Evolutionary conservation across 306 rosid genomes (phyloP).

Genomic region (Glycine latifolia): DNA sequence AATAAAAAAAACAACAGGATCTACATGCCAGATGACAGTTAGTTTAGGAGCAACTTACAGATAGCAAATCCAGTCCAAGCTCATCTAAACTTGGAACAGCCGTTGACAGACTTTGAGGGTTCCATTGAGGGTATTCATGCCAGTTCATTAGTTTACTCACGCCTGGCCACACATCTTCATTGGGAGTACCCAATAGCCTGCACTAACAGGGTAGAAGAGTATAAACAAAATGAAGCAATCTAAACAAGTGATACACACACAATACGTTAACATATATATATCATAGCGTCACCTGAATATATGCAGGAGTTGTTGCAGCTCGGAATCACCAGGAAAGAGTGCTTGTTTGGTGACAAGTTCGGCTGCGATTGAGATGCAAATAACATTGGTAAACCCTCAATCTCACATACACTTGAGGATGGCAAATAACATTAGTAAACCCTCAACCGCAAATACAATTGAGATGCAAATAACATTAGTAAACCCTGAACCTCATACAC

Average conservation of each 20-base stretch:
- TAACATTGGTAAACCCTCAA: neutral
- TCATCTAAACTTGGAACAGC: slow-evolving; percentile 79
- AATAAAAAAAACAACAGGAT: neutral
- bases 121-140: slow-evolving; percentile 99
- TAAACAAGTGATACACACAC: neutral
- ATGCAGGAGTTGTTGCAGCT: slow-evolving; percentile 97
- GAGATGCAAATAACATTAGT: too few species aligned
- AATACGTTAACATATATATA: neutral
- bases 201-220: slow-evolving; percentile 11
- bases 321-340: slow-evolving; percentile 93
- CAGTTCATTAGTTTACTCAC: slow-evolving; percentile 90
- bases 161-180: slow-evolving; percentile 92
- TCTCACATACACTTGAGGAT: too few species aligned
- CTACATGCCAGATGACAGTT: neutral
- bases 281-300: slow-evolving; percentile 71
- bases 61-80: slow-evolving; percentile 70
- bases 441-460: neutral
- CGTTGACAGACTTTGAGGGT: slow-evolving; percentile 65
- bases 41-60: slow-evolving; percentile 51
- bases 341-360: slow-evolving; percentile 92
- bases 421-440: slow-evolving; percentile 2
- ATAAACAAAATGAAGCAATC: neutral
- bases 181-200: slow-evolving; percentile 93
- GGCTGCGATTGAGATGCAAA: slow-evolving; percentile 50
- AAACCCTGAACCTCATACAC: too few species aligned